phyloP scores from a whole-genome alignment of 805 yeast species.

The Saccharomyces kudriavzevii region DNA sequence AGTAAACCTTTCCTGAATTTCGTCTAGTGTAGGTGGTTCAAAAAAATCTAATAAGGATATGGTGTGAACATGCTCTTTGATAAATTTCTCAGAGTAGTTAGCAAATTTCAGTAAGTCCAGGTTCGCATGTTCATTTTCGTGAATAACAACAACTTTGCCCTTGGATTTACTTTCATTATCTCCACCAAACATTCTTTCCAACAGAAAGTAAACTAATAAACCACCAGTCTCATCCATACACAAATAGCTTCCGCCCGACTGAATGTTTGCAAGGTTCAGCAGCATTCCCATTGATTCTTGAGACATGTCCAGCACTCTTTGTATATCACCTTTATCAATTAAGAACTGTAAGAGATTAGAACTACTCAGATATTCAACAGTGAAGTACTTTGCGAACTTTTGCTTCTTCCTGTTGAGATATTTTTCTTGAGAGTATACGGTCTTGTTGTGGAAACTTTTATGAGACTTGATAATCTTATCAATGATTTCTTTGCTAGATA shows the following conservation, averaged over 20 bases:
- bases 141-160: constrained; percentile 67
- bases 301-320: constrained; percentile 68
- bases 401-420: constrained; percentile 86
- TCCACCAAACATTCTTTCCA: constrained; percentile 76
- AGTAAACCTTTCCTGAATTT: constrained; percentile 36
- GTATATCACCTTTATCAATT: constrained; percentile 64
- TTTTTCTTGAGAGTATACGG: constrained; percentile 83
- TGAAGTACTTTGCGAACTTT: constrained; percentile 79
- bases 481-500: constrained; percentile 69
- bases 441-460: constrained; percentile 79
- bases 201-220: constrained; percentile 68
- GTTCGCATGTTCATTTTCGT: constrained; percentile 92
- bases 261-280: constrained; percentile 70
- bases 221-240: constrained; percentile 95
- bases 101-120: constrained; percentile 60
- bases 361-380: constrained; percentile 67
- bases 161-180: constrained; percentile 9
- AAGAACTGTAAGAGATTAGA: constrained; percentile 66
- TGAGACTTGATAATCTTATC: constrained; percentile 77
- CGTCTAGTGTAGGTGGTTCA: constrained; percentile 54
- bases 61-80: constrained; percentile 52
- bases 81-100: constrained; percentile 48
- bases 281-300: constrained; percentile 75
- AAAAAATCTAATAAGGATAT: constrained; percentile 73
- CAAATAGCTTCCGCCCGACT: constrained; percentile 83